Evolutionary conservation across 2,329 filamentous ascomycete species (phyloP), one percentile per base, ranked within the genome.

Genomic region (Aspergillus sp.): DNA sequence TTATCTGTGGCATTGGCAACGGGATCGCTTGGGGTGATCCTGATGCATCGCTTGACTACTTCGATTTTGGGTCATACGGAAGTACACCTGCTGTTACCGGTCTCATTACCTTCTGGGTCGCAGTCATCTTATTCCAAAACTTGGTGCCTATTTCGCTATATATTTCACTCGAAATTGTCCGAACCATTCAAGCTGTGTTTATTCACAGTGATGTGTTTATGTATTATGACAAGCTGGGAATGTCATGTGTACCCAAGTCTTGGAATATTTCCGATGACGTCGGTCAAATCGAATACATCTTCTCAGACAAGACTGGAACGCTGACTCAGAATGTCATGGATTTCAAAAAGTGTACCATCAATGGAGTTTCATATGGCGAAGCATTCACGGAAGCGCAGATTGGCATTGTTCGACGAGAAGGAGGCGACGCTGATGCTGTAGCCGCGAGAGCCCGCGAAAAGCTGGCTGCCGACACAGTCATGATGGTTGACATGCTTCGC

Each of bases 231-330:
- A 88, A 87, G 70, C 87, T 97, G 66, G 92, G 96, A 71, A 93
- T 96, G 72, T 92, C 94, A 2, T 99, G 96, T 73, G 92, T 96
- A 10, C 95, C 96, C 5, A 98, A 98, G 73, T 92, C 93, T 0
- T 99, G 95, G 95, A 99, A 98, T 73, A 98, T 99, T 54, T 98
- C 94, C 0, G 95, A 99, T 72, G 96, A 99, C 70, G 83, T 99
- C 50, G 95, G 95, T 11, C 95, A 99, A 78, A 96, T 99, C 64
- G 95, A 98, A 77, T 99, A 98, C 80, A 96, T 99, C 67, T 99
- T 99, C 77, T 97, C 91, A 0, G 91, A 96, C 82, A 96, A 96
- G 78, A 96, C 91, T 0, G 91, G 91, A 60, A 96, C 91, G 2
- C 79, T 96, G 65, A 96, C 91, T 0, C 91, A 96, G 71, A 96